phyloP scores from a whole-genome alignment of 148 eudicot genomes.

The Linanthus parryae region DNA sequence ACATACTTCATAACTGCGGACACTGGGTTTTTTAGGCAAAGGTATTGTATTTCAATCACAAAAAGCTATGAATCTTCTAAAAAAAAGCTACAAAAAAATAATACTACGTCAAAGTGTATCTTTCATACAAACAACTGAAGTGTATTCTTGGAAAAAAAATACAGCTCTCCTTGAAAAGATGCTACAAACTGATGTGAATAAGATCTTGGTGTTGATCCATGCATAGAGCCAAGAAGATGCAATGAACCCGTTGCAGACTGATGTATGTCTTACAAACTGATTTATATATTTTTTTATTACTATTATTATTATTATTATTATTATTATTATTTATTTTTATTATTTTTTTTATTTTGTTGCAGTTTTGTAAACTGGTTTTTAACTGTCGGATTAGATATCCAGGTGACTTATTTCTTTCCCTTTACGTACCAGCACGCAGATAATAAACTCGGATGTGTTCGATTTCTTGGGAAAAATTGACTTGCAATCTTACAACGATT shows the following conservation, averaged over 20 bases:
- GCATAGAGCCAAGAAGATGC: conserved; percentile 27
- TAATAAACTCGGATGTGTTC: conserved; percentile 7
- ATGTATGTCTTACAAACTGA: conserved; percentile 7
- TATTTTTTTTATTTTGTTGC: too few species aligned
- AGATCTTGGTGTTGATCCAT: conserved; percentile 20
- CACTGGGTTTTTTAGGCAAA: conserved; percentile 3
- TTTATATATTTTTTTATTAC: too few species aligned
- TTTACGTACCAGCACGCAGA: neutral
- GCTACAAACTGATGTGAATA: conserved; percentile 16
- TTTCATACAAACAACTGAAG: neutral
- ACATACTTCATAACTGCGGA: neutral
- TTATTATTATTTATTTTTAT: too few species aligned
- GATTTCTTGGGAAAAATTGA: conserved; percentile 3
- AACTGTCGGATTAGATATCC: neutral
- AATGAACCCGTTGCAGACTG: conserved; percentile 16
- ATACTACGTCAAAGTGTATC: neutral
- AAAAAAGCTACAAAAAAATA: too few species aligned
- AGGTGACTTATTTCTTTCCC: neutral
- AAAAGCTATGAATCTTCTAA: too few species aligned
- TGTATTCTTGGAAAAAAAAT: neutral
- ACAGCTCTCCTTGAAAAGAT: conserved; percentile 28
- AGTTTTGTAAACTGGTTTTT: neutral
- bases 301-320: too few species aligned
- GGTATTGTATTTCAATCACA: neutral
- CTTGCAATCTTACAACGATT: conserved; percentile 7